Evolutionary conservation across 140 eudicot species (phyloP), one percentile per base, ranked within the genome.

Genomic region (Oenanthe javanica): DNA sequence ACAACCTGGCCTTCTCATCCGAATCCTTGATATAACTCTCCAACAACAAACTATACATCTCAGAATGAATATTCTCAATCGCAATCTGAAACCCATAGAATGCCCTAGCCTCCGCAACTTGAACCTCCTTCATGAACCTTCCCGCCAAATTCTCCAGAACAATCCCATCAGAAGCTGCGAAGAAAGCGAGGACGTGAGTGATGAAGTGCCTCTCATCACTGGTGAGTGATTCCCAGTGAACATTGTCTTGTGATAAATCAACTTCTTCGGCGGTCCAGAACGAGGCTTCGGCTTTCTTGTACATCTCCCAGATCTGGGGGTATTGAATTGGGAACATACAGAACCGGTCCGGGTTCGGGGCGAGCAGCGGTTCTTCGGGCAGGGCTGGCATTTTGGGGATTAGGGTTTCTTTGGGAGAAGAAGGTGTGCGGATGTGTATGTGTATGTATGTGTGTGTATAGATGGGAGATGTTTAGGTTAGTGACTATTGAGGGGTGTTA

Each of bases 21-120:
- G 77, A 46, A 73, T 73, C 77, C 57, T 46, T 73, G 4, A 73
- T 73, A 46, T 73, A 73, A n/a, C 19, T 8, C 50, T 73, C 77
- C 36, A 73, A 11, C 16, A 73, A 12, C 18, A 73, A 10, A 21
- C 77, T 73, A 86, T 92, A 92, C 95, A 92, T 92, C 83, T 92
- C 95, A 14, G 94, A 89, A 78, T 92, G 97, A 54, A 92, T 92
- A 71, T 92, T 92, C 78, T 92, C 95, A 10, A 90, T 92, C 2
- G 96, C 96, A 21, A 91, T 89, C 51, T 91, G 97, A 64, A 91
- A 91, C 1, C 94, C 97, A 42, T 91, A 91, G 48, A 91, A 91
- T 0, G 97, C 93, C 14, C 97, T 88, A 5, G 77, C 77, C 55
- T 73, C 77, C 83, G 73, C 82, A 83, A 73, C 77, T 45, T 73